Percentiles rank a stretch among this genome's conserved stretches.
Evolutionary conservation across 2,329 filamentous ascomycete genomes (phyloP).

Genomic region (Colletotrichum lindemuthianum): DNA sequence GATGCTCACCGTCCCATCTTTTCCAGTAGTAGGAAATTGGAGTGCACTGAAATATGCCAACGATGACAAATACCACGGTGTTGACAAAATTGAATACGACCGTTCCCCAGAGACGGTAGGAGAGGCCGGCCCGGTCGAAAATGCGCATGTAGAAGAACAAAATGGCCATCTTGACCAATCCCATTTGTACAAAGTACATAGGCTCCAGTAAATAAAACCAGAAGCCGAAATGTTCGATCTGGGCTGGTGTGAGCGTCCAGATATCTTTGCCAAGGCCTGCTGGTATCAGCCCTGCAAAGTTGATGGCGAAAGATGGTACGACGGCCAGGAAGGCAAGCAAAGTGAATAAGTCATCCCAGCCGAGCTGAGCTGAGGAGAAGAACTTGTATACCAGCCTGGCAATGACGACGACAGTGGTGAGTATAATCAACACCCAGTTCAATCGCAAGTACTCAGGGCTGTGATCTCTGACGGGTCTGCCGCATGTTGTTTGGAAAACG

Average conservation of each 20-base stretch:
- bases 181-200: slow-evolving; percentile 51
- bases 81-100: slow-evolving; percentile 44
- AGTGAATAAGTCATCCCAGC: slow-evolving; percentile 45
- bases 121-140: slow-evolving; percentile 46
- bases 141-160: slow-evolving; percentile 55
- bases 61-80: slow-evolving; percentile 45
- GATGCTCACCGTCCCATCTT: slow-evolving; percentile 51
- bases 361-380: slow-evolving; percentile 40
- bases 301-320: slow-evolving; percentile 40
- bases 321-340: slow-evolving; percentile 37
- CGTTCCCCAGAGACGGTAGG: slow-evolving; percentile 45
- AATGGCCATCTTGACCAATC: slow-evolving; percentile 52
- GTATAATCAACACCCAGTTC: slow-evolving; percentile 19
- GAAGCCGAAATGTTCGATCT: slow-evolving; percentile 40
- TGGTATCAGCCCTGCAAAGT: slow-evolving; percentile 37
- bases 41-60: slow-evolving; percentile 49
- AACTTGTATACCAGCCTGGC: slow-evolving; percentile 47
- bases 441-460: slow-evolving; percentile 16
- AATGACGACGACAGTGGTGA: slow-evolving; percentile 42
- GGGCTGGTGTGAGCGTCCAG: slow-evolving; percentile 43
- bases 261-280: slow-evolving; percentile 47
- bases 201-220: slow-evolving; percentile 48
- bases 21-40: slow-evolving; percentile 54
- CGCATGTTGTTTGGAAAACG: slow-evolving; percentile 25
- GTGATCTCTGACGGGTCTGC: slow-evolving; percentile 20